Conservation (phyloP, 495 filamentous ascomycete genomes). For the Lasiosphaeriaceae sp. region DNA sequence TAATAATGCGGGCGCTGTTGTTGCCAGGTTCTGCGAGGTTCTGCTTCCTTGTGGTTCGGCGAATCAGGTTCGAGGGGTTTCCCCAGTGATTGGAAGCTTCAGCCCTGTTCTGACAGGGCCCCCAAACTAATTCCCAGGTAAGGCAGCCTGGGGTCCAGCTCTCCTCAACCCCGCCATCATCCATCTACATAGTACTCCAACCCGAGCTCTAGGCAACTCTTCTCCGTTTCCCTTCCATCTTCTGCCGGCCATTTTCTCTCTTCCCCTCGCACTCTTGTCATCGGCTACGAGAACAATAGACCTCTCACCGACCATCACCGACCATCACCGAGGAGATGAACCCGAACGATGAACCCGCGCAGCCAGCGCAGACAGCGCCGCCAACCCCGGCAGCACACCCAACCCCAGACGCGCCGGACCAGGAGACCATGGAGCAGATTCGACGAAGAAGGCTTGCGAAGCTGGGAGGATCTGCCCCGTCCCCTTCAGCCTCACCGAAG, state of each 20-base stretch:
- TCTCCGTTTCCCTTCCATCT: background rate
- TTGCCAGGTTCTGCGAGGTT: background rate
- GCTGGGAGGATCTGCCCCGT: conserved; percentile 31
- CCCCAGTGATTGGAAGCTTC: background rate
- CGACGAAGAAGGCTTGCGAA: conserved; percentile 39
- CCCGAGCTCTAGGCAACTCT: conserved; percentile 4
- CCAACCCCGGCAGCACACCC: background rate
- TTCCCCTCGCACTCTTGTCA: background rate
- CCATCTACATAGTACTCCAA: too few relatives aligned
- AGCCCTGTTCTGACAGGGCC: background rate
- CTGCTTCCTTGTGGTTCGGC: background rate
- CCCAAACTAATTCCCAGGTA: background rate
- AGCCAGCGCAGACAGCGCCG: conserved; percentile 14
- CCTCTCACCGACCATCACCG: background rate
- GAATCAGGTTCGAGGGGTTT: background rate
- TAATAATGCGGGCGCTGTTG: too few relatives aligned
- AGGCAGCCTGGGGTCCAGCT: background rate
- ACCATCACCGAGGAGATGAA: conserved; percentile 22
- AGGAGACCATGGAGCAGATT: conserved; percentile 38
- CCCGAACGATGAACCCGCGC: conserved; percentile 20
- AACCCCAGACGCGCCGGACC: conserved; percentile 28
- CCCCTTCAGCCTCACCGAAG: conserved; percentile 8
- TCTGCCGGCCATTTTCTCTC: background rate
- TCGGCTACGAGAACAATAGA: too few relatives aligned
- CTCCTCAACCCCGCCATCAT: conserved; percentile 20